Base-by-base conservation (phyloP, 2,329 filamentous ascomycete species). In the Trichoderma harzianum region DNA sequence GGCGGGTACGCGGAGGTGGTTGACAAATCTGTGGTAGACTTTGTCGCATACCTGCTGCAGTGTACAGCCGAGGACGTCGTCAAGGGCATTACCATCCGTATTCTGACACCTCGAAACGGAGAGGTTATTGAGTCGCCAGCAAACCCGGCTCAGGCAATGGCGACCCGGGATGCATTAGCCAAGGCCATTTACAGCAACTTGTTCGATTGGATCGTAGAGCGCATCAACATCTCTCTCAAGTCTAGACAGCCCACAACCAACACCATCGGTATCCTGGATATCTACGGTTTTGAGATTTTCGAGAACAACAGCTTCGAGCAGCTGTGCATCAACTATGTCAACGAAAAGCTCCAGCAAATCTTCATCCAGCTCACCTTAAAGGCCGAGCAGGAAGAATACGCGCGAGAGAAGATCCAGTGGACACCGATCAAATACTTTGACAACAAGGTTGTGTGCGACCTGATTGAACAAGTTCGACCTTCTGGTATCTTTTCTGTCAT, bases 251-350 rank as follows among this genome's bases (percentile, higher is more conserved):
- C 89, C 0, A 88, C 95, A 4, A 85, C 89, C 55, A 96, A 98
- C 80, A 93, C 93, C 3, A 96, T 99, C 76, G 96, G 96, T 79
- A 98, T 99, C 79, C 87, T 99, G 76, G 96, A 99, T 86, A 99
- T 99, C 76, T 99, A 99, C 80, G 96, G 96, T 3, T 99, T 99
- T 78, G 96, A 99, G 80, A 99, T 99, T 76, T 99, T 99, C 76
- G 96, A 99, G 80, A 96, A 95, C 84, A 99, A 99, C 85, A 98
- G 93, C 75, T 99, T 99, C 78, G 96, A 99, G 81, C 96, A 99
- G 83, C 89, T 99, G 8, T 99, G 96, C 83, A 99, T 99, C 87
- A 99, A 99, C 85, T 99, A 98, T 79, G 97, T 98, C 79, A 99
- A 99, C 82, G 96, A 99, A 84, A 99, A 99, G 83, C 86, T 99